Percentiles rank a stretch among this genome's conserved stretches.
Conservation (phyloP, 163 green algal genomes). For the Chloromonas sp. region DNA sequence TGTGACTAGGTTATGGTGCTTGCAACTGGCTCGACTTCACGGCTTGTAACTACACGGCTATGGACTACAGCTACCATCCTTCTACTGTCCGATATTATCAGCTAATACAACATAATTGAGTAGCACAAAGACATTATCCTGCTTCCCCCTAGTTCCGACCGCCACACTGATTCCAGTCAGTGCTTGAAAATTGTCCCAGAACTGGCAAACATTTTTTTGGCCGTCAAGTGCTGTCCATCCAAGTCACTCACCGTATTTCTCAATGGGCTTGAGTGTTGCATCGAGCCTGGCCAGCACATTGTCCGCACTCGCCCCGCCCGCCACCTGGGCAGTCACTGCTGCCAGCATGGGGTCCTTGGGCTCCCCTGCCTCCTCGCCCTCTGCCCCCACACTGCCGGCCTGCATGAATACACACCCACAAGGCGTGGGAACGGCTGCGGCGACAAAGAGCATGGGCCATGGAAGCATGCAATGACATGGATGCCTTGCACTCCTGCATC, state of each 20-base stretch:
- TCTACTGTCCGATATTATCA: not conserved
- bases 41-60: not conserved
- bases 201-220: no score
- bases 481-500: not conserved
- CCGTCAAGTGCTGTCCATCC: not conserved
- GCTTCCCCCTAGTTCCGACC: not conserved
- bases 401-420: not conserved
- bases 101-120: not conserved
- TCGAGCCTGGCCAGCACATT: constrained; percentile 33
- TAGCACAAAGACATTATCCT: not conserved
- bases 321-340: not conserved
- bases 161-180: not conserved
- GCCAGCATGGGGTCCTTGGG: not conserved
- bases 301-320: constrained; percentile 7
- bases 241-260: constrained; percentile 32
- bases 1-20: no score
- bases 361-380: not conserved
- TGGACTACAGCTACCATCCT: not conserved
- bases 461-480: not conserved
- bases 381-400: not conserved
- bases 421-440: not conserved
- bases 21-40: no score
- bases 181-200: no score
- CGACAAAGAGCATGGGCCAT: not conserved
- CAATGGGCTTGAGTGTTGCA: constrained; percentile 23